Percentiles rank a stretch among this genome's conserved stretches.
These are phyloP conservation scores for Corynespora cassiicola DNA, from an alignment of 2,329 filamentous ascomycete species.

Conservation along the genomic window DNA sequence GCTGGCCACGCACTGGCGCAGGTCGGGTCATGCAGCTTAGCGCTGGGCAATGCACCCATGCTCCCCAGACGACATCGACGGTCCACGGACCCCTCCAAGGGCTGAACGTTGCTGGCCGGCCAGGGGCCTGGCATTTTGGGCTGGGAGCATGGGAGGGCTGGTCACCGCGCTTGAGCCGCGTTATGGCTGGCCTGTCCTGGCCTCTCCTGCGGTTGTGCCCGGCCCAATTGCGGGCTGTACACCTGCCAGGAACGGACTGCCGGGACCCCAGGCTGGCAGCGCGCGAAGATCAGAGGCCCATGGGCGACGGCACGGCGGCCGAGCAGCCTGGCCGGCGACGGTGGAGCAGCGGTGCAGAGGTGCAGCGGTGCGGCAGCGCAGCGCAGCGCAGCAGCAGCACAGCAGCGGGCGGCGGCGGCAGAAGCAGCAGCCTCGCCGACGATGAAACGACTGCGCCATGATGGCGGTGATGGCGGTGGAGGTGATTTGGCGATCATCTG, in stretches of 20 bases:
- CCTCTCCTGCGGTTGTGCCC: constrained; percentile 38
- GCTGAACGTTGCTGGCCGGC: constrained; percentile 14
- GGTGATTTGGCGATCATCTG: too few species aligned
- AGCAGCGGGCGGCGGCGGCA: not conserved
- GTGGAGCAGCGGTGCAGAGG: too few species aligned
- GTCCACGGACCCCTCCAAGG: constrained; percentile 7
- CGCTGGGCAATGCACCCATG: constrained; percentile 20
- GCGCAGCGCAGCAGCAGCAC: too few species aligned
- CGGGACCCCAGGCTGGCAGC: constrained; percentile 22
- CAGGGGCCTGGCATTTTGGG: constrained; percentile 22
- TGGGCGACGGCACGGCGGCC: constrained; percentile 8
- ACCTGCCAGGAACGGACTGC: constrained; percentile 37
- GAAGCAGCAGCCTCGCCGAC: constrained; percentile 7
- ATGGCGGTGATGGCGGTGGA: too few species aligned
- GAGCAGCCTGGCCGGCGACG: constrained; percentile 1
- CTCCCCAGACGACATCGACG: constrained; percentile 14
- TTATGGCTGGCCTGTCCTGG: constrained; percentile 27
- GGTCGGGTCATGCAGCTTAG: constrained; percentile 25
- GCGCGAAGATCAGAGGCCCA: constrained; percentile 11
- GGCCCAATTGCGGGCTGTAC: constrained; percentile 36
- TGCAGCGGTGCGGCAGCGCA: too few species aligned
- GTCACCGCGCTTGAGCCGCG: constrained; percentile 41
- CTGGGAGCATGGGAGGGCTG: constrained; percentile 22
- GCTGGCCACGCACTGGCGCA: constrained; percentile 18
- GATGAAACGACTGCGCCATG: constrained; percentile 7